Percentiles rank a stretch among this genome's conserved stretches.
These are phyloP conservation scores for Taiozyma sp. DNA, from an alignment of 1,139 yeast genomes.

Conservation along the genomic window DNA sequence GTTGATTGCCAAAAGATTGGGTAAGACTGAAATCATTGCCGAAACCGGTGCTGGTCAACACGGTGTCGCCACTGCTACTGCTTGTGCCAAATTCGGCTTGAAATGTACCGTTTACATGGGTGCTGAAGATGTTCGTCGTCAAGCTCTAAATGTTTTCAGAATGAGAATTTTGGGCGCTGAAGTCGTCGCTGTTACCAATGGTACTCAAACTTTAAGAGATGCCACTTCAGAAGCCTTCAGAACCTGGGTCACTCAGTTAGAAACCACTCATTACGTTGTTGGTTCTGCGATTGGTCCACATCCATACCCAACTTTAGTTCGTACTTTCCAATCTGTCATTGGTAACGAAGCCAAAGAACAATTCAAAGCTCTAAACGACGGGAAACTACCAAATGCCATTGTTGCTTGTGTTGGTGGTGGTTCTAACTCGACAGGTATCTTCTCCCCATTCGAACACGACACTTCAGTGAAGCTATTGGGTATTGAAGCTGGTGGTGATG, in stretches of 20 bases:
- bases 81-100: conserved; percentile 95
- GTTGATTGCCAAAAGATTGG: conserved; percentile 84
- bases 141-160: conserved; percentile 95
- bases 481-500: conserved; percentile 99
- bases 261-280: conserved; percentile 87
- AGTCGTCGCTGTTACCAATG: conserved; percentile 89
- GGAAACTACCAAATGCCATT: conserved; percentile 84
- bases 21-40: conserved; percentile 87
- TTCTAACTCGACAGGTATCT: conserved; percentile 93
- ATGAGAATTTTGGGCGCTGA: conserved; percentile 96
- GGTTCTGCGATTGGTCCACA: conserved; percentile 99
- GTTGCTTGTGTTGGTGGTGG: conserved; percentile 99
- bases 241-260: conserved; percentile 86
- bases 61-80: conserved; percentile 99
- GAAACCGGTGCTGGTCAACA: conserved; percentile 99
- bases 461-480: conserved; percentile 75
- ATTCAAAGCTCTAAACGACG: conserved; percentile 71
- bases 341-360: conserved; percentile 94
- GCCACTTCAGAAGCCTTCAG: conserved; percentile 98
- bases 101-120: conserved; percentile 97
- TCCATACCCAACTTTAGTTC: conserved; percentile 95
- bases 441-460: conserved; percentile 89
- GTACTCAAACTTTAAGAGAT: conserved; percentile 94
- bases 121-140: conserved; percentile 98
- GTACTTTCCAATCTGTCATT: conserved; percentile 97